Base-by-base conservation (phyloP, 1,284 basidiomycete genomes). In the Rugosomyces carneus region DNA sequence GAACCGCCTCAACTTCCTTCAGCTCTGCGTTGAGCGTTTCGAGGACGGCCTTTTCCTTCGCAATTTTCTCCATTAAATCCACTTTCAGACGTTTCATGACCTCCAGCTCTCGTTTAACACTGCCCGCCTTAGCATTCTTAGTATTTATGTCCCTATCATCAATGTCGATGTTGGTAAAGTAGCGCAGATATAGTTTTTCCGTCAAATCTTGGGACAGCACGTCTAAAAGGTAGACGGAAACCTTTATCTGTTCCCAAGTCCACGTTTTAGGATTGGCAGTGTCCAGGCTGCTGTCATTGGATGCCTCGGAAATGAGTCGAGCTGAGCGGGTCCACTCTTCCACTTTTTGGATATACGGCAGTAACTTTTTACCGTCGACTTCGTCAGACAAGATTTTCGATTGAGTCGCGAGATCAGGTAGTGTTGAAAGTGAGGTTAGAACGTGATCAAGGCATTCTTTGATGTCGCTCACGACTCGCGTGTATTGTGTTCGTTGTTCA, bases 241-340 rank as follows among this genome's bases (percentile, higher is more conserved):
- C 31, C 20, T 46, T 20, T 8, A 52, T 37, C 31, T 52, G 44
- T 10, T 32, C 19, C 47, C 44, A 49, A 2, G 44, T 49, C 50
- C 47, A 49, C 23, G 11, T 26, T 1, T 18, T 37, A 13, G 44
- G 41, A 23, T 40, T 41, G 20, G 7, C 31, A 13, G 5, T 8
- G 5, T 16, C 6, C 15, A n/a, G 2, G 3, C 13, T 6, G 7
- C 18, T n/a, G 1, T 40, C 24, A 9, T 20, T 16, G 27, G 41
- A 7, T 15, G 8, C 9, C 19, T 21, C 24, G 36, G 29, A 3
- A 3, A 41, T 9, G 5, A 32, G 20, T 9, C 35, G 16, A 15
- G 49, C 32, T 6, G 44, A 46, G 16, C 20, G 27, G 18, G 27
- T 27, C 50, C 50, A 52, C 23, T 37, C 34, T 5, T 44, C 20